Evolutionary conservation across 1,139 yeast species (phyloP), one percentile per base, ranked within the genome.

Genomic region (Yamadazyma triangularis): DNA sequence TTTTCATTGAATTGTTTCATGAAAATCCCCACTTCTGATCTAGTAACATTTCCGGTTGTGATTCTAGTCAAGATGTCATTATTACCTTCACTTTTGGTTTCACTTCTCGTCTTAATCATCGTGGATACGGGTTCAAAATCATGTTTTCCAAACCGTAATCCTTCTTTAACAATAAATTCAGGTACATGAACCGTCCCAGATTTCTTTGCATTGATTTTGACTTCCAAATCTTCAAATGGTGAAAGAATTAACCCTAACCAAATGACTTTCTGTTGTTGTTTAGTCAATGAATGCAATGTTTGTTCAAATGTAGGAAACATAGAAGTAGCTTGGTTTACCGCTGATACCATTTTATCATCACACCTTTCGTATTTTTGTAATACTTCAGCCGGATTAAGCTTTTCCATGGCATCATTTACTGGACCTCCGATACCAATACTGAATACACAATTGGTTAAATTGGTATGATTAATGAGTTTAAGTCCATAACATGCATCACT

Each of bases 401-500:
- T 23, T 4, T 22, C n/a, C 14, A 34, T 12, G 15, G 23, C 14
- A 14, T 25, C 21, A 13, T 26, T 23, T 10, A 28, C 8, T 21
- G 23, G 8, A n/a, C n/a, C n/a, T 3, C 30, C 22, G 3, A 52
- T 46, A 1, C 70, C 73, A 15, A 67, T 51, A 31, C 60, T 61
- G 51, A 86, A 84, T 3, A 86, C 73, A n/a, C 76, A 66, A 23
- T 71, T 66, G 25, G 71, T 74, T 25, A 87, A 64, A 1, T 68
- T 66, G 9, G 77, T 73, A 28, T 67, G 60, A 26, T 71, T 71
- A 24, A 89, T 66, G 34, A 84, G 55, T 13, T 65, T 58, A 29
- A 88, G 58, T 0, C 93, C 96, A 39, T 75, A 70, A 0, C 69
- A 60, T 0, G 94, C 86, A 42, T 80, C 69, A 4, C 54, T 48